Evolutionary conservation across 2,329 filamentous ascomycete genomes (phyloP).

Genomic region (Leptographium procerum): DNA sequence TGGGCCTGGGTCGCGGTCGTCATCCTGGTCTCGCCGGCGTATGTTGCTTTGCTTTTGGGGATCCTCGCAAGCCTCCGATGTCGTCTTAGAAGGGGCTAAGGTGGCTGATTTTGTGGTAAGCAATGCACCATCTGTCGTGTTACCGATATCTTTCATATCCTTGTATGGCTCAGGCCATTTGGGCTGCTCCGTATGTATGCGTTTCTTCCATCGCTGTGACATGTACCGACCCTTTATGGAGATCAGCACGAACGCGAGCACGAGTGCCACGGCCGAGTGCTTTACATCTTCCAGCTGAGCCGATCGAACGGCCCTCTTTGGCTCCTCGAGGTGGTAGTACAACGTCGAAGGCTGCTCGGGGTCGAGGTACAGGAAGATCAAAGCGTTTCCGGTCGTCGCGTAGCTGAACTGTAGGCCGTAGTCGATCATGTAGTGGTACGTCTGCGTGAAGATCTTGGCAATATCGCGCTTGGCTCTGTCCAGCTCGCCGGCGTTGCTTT

Average conservation of each 20-base stretch:
- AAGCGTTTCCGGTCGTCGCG: conserved; percentile 1
- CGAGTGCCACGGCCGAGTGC: conserved; percentile 1
- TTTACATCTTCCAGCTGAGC: background rate
- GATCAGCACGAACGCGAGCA: conserved; percentile 2
- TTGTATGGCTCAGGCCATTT: conserved; percentile 3
- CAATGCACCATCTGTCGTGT: background rate
- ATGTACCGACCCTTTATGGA: conserved; percentile 3
- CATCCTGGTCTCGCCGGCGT: background rate
- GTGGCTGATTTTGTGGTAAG: background rate
- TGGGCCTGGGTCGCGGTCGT: background rate
- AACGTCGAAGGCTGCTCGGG: background rate
- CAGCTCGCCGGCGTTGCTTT: background rate
- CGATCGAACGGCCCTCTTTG: background rate
- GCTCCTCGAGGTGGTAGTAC: conserved; percentile 5
- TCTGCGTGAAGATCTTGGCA: conserved; percentile 3
- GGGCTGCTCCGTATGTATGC: background rate
- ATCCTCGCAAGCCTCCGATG: background rate
- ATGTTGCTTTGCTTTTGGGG: background rate
- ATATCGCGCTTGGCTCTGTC: background rate
- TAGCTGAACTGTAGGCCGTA: conserved; percentile 7
- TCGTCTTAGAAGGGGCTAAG: background rate
- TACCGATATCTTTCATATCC: background rate
- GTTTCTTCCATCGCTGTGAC: conserved; percentile 4
- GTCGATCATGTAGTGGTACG: conserved; percentile 8
- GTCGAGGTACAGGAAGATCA: conserved; percentile 4